Percentiles rank a stretch among this genome's conserved stretches.
Evolutionary conservation across 148 eudicot species (phyloP).

Genomic region (Fallopia convolvulus): DNA sequence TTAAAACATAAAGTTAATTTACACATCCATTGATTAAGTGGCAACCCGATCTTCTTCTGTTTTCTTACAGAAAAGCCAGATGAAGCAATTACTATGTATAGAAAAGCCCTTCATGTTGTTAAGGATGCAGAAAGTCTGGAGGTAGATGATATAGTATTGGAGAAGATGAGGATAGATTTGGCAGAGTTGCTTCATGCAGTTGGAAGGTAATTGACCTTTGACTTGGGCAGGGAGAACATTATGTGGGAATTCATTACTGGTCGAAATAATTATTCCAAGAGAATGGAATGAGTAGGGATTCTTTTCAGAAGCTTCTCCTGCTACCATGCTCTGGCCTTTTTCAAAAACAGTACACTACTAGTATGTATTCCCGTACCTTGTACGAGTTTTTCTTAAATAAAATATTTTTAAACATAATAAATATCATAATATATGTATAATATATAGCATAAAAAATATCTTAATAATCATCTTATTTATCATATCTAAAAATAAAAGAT

Average conservation of each 20-base stretch:
- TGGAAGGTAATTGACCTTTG: conserved; percentile 53
- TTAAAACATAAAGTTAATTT: not conserved
- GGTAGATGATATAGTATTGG: conserved; percentile 49
- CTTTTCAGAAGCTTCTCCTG: not conserved
- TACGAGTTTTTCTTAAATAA: too few relatives aligned
- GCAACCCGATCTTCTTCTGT: not conserved
- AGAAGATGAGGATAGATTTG: conserved; percentile 73
- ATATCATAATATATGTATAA: too few relatives aligned
- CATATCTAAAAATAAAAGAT: too few relatives aligned
- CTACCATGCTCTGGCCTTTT: not conserved
- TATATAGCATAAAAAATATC: too few relatives aligned
- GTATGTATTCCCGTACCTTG: too few relatives aligned
- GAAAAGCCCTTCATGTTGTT: conserved; percentile 46
- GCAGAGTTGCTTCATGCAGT: conserved; percentile 74
- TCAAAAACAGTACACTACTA: not conserved
- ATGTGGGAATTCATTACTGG: not conserved
- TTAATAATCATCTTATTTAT: too few relatives aligned
- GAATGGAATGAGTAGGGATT: not conserved
- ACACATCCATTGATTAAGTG: not conserved
- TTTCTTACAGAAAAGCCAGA: conserved; percentile 51
- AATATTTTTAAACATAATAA: too few relatives aligned
- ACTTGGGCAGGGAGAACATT: not conserved
- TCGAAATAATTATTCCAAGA: not conserved
- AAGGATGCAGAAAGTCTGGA: conserved; percentile 44
- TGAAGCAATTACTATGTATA: conserved; percentile 69